Base-by-base conservation (phyloP, 2,329 filamentous ascomycete genomes). In the Rhynchosporium agropyri region DNA sequence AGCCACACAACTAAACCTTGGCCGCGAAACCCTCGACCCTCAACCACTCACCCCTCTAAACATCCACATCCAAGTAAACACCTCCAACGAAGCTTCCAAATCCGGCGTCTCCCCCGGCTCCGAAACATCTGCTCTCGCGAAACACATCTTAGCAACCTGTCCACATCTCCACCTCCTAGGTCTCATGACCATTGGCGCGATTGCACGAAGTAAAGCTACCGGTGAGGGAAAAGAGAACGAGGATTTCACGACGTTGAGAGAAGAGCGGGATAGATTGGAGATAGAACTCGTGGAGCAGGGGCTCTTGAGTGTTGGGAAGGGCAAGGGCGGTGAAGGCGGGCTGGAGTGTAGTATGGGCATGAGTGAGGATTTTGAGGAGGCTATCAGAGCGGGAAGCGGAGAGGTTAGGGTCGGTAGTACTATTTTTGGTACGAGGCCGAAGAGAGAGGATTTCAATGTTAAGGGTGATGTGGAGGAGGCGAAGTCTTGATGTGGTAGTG, bases 321-420 rank as follows among this genome's bases (percentile, higher is more conserved):
- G 50, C 10, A n/a, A 42, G 33, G 50, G 84, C 80, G 0, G 69
- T 86, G 84, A 80, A 0, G 66, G 63, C 1, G 70, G 85, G n/a
- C 74, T 97, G 71, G 92, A 97, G 80, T 76, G 98, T 77, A 97
- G 93, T 77, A 99, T 99, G 94, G 94, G 94, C 6, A 99, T 99
- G 95, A 97, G 92, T 74, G 87, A 91, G 73, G 95, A 99, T 76
- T 99, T 94, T 76, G 93, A 97, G 79, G 90, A 89, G 7, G 95
- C 95, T 0, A 88, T 98, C 72, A 78, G 77, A 12, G 80, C 92
- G 80, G 95, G 95, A 0, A 97, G 93, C 77, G 83, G 86, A 70
- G 92, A 98, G 81, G 93, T 99, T 5, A 84, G 95, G 63, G 86
- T 99, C 8, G 95, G 95, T 1, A 98, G 92, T 73, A 94, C 91